phyloP scores from a whole-genome alignment of 108 stramenopile species.

The Stephanodiscus triporus region DNA sequence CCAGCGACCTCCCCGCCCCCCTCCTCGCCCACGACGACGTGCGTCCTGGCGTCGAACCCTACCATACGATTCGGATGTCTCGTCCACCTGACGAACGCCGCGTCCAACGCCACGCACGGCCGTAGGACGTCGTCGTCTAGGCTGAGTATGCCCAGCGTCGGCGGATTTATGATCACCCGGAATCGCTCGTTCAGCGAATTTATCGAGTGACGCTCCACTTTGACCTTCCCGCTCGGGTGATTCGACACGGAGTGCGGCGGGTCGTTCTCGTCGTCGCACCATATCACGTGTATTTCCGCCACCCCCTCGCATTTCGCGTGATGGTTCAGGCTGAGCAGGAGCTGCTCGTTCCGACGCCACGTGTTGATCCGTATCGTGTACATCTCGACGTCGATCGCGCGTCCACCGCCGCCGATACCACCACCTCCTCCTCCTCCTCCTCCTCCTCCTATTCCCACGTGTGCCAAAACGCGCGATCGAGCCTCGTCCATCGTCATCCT shows the following conservation, averaged over 20 bases:
- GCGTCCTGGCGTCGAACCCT: conserved; percentile 78
- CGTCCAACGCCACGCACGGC: conserved; percentile 83
- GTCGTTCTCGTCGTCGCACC: conserved; percentile 56
- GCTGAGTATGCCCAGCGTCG: conserved; percentile 79
- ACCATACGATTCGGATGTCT: conserved; percentile 79
- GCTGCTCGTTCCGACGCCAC: conserved; percentile 70
- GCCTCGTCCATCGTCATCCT: conserved; percentile 24
- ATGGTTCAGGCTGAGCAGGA: conserved; percentile 57
- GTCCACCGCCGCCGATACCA: too few relatives aligned
- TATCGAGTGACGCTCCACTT: conserved; percentile 66
- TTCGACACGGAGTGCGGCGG: conserved; percentile 33
- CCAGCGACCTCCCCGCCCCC: background rate
- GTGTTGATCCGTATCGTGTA: conserved; percentile 84
- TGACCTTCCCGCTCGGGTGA: conserved; percentile 48
- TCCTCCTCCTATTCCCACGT: too few relatives aligned
- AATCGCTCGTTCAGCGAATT: conserved; percentile 87
- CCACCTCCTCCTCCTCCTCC: too few relatives aligned
- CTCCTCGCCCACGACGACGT: conserved; percentile 43
- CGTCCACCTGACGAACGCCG: conserved; percentile 82
- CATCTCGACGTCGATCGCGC: conserved; percentile 45
- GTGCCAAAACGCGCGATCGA: background rate
- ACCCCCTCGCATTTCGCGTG: conserved; percentile 64
- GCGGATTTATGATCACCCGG: conserved; percentile 53
- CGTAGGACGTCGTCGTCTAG: conserved; percentile 86
- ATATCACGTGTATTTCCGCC: conserved; percentile 74